Conservation (phyloP, 2,329 filamentous ascomycete species). For the Fragosphaeria purpurea region DNA sequence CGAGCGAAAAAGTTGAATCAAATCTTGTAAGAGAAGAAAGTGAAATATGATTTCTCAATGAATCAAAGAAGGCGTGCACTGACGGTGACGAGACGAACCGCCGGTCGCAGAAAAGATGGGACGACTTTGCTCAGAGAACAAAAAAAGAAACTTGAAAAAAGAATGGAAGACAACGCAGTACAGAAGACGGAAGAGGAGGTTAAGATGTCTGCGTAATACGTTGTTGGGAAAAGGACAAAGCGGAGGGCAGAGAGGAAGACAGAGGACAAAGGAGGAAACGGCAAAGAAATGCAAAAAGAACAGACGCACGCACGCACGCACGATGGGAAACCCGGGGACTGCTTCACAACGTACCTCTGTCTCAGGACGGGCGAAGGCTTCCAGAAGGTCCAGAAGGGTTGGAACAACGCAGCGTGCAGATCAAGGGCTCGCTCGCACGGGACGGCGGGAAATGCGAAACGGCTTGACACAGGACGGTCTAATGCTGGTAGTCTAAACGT, state of each 20-base stretch:
- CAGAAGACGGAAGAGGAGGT: too few relatives aligned
- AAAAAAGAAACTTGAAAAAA: background rate
- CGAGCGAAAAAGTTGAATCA: too few relatives aligned
- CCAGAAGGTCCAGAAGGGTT: conserved; percentile 9
- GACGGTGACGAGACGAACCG: too few relatives aligned
- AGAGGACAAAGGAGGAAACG: too few relatives aligned
- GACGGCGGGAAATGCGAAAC: conserved; percentile 7
- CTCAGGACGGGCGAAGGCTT: conserved; percentile 9
- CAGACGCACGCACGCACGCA: background rate
- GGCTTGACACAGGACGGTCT: conserved; percentile 11
- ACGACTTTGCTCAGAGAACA: background rate
- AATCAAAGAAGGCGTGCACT: too few relatives aligned
- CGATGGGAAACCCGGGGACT: background rate
- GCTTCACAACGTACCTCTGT: background rate
- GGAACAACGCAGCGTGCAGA: background rate
- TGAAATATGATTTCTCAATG: too few relatives aligned
- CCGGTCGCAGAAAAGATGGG: background rate
- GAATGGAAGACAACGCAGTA: background rate
- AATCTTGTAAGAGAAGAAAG: too few relatives aligned
- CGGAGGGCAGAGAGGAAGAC: too few relatives aligned
- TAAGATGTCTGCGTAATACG: too few relatives aligned
- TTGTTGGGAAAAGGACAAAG: too few relatives aligned
- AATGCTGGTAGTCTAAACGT: background rate
- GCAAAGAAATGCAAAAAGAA: background rate
- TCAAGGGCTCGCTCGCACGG: conserved; percentile 1